These are phyloP conservation scores for Sclerotinia minor DNA, from an alignment of 2,329 filamentous ascomycete genomes.

Conservation along the genomic window DNA sequence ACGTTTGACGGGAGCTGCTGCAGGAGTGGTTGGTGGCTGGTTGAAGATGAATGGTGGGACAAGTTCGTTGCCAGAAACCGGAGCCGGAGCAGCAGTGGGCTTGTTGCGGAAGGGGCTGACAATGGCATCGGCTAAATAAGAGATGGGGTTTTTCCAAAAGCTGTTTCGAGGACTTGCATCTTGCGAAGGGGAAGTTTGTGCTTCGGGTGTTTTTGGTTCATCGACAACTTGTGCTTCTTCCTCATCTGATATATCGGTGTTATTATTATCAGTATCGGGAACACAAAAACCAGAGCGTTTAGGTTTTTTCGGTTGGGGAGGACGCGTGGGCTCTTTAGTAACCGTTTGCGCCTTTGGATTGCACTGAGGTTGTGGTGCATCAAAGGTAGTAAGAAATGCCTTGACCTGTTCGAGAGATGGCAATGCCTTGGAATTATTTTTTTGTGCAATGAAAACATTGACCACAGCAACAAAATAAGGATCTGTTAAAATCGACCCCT, in stretches of 20 bases:
- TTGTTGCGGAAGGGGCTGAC: slow-evolving; percentile 18
- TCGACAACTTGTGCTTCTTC: not conserved
- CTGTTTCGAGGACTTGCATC: not conserved
- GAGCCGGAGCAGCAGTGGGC: not conserved
- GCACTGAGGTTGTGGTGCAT: slow-evolving; percentile 8
- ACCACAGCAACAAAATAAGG: slow-evolving; percentile 25
- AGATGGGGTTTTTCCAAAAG: slow-evolving; percentile 11
- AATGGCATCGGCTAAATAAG: slow-evolving; percentile 3
- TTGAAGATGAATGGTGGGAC: slow-evolving; percentile 17
- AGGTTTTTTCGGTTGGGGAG: not conserved
- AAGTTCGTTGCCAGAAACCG: not conserved
- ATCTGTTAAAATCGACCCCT: too few relatives aligned
- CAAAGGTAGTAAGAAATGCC: slow-evolving; percentile 21
- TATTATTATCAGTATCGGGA: slow-evolving; percentile 2
- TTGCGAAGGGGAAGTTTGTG: not conserved
- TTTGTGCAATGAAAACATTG: slow-evolving; percentile 20
- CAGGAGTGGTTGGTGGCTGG: slow-evolving; percentile 6
- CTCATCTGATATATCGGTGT: not conserved
- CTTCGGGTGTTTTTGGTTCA: slow-evolving; percentile 10
- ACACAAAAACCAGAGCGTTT: not conserved
- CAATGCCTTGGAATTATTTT: slow-evolving; percentile 16
- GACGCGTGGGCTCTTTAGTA: not conserved
- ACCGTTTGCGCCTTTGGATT: not conserved
- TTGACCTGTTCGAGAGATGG: slow-evolving; percentile 23
- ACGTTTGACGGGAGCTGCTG: not conserved